Percentiles rank a stretch among this genome's conserved stretches.
Conservation (phyloP, 2,329 filamentous ascomycete species). For the Colletotrichum agaves region DNA sequence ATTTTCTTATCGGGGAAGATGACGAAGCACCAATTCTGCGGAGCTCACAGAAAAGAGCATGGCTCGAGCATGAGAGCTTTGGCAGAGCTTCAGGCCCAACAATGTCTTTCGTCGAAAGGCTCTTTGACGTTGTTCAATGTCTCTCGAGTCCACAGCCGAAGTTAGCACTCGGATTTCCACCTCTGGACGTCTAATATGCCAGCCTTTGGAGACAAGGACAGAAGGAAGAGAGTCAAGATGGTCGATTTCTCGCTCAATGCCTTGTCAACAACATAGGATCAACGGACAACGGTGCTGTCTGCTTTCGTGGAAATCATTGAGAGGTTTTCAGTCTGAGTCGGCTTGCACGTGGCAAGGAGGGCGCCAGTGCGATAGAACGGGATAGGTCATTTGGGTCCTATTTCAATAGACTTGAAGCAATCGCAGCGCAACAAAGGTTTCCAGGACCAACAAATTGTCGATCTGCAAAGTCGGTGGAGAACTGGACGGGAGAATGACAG, state of each 20-base stretch:
- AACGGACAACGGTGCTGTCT: not conserved
- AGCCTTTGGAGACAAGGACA: not conserved
- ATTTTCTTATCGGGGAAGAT: not conserved
- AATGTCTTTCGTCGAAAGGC: not conserved
- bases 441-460: not conserved
- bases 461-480: slow-evolving; percentile 13
- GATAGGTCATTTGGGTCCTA: not conserved
- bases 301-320: not conserved
- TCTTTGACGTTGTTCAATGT: not conserved
- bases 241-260: not conserved
- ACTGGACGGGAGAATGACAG: not conserved
- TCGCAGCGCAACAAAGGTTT: not conserved
- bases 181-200: not conserved
- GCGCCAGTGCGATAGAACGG: not conserved
- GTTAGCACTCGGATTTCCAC: not conserved
- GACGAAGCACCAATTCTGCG: not conserved
- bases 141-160: not conserved
- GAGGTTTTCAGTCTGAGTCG: not conserved
- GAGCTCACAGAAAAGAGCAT: not conserved
- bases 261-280: not conserved
- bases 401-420: not conserved
- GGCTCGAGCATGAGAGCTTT: not conserved
- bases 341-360: not conserved
- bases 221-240: not conserved
- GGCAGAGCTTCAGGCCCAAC: not conserved